Evolutionary conservation across 2,329 filamentous ascomycete genomes (phyloP).

Genomic region (Westerdykella ornata): DNA sequence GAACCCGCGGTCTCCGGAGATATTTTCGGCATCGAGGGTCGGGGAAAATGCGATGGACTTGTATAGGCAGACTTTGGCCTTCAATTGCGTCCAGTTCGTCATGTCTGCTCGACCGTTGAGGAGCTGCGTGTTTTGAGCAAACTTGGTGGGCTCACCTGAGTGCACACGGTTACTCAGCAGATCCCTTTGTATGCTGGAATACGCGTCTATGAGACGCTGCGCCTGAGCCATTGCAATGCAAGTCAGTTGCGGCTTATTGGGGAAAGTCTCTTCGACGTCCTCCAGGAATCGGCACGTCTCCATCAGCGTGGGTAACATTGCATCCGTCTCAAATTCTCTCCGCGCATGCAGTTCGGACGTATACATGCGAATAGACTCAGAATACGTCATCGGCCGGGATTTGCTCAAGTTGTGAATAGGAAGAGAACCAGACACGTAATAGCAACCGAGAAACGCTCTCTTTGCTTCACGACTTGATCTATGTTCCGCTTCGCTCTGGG

Average conservation of each 20-base stretch:
- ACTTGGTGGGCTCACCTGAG: no score
- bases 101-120: conserved; percentile 14
- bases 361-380: conserved; percentile 23
- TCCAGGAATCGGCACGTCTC: conserved; percentile 33
- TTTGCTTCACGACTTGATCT: conserved; percentile 21
- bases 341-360: conserved; percentile 27
- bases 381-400: conserved; percentile 21
- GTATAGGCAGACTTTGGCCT: conserved; percentile 25
- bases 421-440: conserved; percentile 27
- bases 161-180: no score
- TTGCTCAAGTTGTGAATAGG: conserved; percentile 21
- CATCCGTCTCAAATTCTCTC: conserved; percentile 28
- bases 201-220: conserved; percentile 18
- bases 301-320: conserved; percentile 24
- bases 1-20: conserved; percentile 14
- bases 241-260: conserved; percentile 21
- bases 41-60: conserved; percentile 10
- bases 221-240: conserved; percentile 28
- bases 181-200: no score
- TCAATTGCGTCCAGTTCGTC: conserved; percentile 28
- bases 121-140: no score
- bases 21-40: no score
- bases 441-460: conserved; percentile 33
- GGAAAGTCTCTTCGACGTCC: conserved; percentile 32
- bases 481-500: not conserved